These are phyloP conservation scores for Penicillium angulare DNA, from an alignment of 495 filamentous ascomycete genomes.

Conservation along the genomic window DNA sequence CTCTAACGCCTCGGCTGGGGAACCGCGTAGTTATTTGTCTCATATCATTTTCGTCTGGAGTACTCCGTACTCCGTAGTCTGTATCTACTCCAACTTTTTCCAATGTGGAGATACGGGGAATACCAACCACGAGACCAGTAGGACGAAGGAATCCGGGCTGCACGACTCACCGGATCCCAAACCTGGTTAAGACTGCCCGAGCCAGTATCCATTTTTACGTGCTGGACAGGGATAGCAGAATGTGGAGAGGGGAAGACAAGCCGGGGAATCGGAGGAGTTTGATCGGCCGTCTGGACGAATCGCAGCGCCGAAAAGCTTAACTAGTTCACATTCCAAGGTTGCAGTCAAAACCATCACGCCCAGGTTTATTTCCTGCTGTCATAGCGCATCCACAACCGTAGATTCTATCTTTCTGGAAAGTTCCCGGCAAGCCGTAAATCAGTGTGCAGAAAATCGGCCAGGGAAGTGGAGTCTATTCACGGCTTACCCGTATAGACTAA, in stretches of 20 bases:
- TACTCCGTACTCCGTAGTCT: background rate
- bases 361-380: background rate
- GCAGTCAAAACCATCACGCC: background rate
- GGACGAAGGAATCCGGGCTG: constrained; percentile 2
- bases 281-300: constrained; percentile 15
- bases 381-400: background rate
- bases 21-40: constrained; percentile 9
- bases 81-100: background rate
- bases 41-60: constrained; percentile 1
- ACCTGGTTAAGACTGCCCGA: constrained; percentile 3
- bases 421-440: constrained; percentile 22
- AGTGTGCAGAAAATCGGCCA: constrained; percentile 5
- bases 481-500: background rate
- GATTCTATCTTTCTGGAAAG: constrained; percentile 14
- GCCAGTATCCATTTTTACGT: constrained; percentile 8
- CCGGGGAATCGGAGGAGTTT: constrained; percentile 16
- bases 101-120: constrained; percentile 7
- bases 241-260: constrained; percentile 14
- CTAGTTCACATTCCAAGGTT: constrained; percentile 1
- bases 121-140: background rate
- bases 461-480: constrained; percentile 3
- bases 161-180: constrained; percentile 15
- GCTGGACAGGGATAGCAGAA: constrained; percentile 9
- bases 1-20: constrained; percentile 9
- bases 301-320: constrained; percentile 12